Conservation (phyloP, 2,329 filamentous ascomycete genomes). For the Seiridium unicorne region DNA sequence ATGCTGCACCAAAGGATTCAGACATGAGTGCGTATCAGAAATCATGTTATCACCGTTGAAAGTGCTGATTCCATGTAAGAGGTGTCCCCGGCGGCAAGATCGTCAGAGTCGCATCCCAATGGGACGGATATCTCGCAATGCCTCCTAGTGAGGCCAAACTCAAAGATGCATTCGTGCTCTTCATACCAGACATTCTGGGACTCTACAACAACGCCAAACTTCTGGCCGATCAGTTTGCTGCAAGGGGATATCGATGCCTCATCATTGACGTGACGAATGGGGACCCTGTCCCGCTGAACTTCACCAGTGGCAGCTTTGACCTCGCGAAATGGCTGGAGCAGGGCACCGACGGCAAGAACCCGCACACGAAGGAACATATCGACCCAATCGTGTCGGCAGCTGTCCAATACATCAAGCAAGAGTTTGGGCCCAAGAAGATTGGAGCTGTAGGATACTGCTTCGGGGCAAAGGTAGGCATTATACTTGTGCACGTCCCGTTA, state of each 20-base stretch:
- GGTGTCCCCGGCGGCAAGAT: neutral
- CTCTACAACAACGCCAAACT: neutral
- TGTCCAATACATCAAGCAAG: neutral
- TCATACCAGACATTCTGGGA: neutral
- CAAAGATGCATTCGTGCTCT: neutral
- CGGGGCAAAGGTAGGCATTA: neutral
- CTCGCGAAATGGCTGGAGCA: neutral
- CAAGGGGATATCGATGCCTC: neutral
- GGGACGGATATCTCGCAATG: neutral
- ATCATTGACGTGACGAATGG: neutral
- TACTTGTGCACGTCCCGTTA: neutral
- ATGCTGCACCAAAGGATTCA: neutral
- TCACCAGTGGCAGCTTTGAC: neutral
- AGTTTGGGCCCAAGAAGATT: neutral
- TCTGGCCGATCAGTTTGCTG: conserved; percentile 1
- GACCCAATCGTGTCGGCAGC: neutral
- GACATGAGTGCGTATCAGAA: neutral
- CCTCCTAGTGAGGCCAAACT: neutral
- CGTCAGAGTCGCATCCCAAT: neutral
- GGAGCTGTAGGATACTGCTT: conserved; percentile 1
- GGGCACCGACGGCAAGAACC: neutral
- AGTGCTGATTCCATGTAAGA: neutral
- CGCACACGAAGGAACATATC: neutral
- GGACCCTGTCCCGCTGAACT: neutral
- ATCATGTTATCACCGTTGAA: neutral